phyloP scores from a whole-genome alignment of 2,329 filamentous ascomycete genomes.

The Aspergillus quadrilineatus region DNA sequence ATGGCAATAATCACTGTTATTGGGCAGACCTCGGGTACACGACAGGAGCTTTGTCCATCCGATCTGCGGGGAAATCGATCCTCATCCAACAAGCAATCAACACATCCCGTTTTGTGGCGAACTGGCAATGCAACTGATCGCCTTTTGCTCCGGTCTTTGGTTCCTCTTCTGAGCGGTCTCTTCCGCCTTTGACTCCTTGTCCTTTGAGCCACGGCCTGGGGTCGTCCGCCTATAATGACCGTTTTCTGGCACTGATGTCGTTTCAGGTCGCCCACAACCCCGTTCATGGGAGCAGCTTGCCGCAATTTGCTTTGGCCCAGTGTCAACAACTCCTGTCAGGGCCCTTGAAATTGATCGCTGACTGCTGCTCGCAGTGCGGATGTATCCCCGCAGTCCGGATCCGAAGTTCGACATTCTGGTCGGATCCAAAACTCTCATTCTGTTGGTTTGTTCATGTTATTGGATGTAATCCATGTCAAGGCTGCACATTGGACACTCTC shows the following conservation, averaged over 20 bases:
- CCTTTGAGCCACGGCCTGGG: neutral
- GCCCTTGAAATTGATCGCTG: neutral
- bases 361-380: neutral
- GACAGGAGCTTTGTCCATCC: neutral
- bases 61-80: constrained; percentile 3
- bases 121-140: constrained; percentile 1
- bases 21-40: neutral
- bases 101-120: neutral
- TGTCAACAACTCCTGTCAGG: neutral
- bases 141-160: neutral
- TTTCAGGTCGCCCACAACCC: neutral
- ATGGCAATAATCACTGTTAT: neutral
- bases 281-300: neutral
- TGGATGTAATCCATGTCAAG: neutral
- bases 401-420: neutral
- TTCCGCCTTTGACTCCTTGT: neutral
- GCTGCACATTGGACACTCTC: neutral
- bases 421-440: neutral
- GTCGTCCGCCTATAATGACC: neutral
- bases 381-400: neutral
- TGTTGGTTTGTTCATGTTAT: neutral
- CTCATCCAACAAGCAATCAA: neutral
- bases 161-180: neutral
- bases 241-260: neutral
- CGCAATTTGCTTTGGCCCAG: neutral